A percentile compares a stretch with the other conserved stretches of the same genome.
Conservation (phyloP, 23 red algal species). For the Gracilaria vermiculophylla region DNA sequence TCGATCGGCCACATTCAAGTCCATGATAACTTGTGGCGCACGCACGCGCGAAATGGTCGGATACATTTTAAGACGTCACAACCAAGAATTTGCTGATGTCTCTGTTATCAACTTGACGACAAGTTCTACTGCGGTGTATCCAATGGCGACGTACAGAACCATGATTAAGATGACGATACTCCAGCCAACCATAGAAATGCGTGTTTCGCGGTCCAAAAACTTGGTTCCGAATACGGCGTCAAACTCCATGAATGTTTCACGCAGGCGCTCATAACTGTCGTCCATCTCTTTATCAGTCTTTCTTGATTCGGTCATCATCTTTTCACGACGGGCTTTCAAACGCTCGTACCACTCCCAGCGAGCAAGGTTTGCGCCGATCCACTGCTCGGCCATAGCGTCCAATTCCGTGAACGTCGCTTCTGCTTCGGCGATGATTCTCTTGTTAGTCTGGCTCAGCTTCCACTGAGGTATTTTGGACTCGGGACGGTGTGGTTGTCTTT, state of each 20-base stretch:
- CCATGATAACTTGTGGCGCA: too few species aligned
- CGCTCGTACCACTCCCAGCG: constrained; percentile 60
- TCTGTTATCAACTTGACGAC: not conserved
- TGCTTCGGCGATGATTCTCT: constrained; percentile 18
- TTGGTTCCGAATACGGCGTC: constrained; percentile 45
- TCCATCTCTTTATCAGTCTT: constrained; percentile 55
- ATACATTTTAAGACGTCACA: not conserved
- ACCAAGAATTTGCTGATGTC: not conserved
- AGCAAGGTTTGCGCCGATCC: constrained; percentile 34
- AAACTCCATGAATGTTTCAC: constrained; percentile 41
- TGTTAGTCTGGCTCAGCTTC: constrained; percentile 5
- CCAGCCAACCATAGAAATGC: constrained; percentile 23
- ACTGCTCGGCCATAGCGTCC: constrained; percentile 38
- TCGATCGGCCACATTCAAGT: too few species aligned
- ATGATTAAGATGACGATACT: not conserved
- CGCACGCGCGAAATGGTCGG: too few species aligned
- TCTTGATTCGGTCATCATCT: constrained; percentile 1
- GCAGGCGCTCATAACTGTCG: constrained; percentile 15
- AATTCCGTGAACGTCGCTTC: constrained; percentile 17
- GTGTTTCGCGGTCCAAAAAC: constrained; percentile 16
- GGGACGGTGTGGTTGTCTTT: not conserved
- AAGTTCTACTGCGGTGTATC: constrained; percentile 24
- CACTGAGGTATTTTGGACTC: not conserved
- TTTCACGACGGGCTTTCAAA: constrained; percentile 14
- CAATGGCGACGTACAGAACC: constrained; percentile 28